Evolutionary conservation across 2,329 filamentous ascomycete genomes (phyloP).

Genomic region (Fusarium algeriense): DNA sequence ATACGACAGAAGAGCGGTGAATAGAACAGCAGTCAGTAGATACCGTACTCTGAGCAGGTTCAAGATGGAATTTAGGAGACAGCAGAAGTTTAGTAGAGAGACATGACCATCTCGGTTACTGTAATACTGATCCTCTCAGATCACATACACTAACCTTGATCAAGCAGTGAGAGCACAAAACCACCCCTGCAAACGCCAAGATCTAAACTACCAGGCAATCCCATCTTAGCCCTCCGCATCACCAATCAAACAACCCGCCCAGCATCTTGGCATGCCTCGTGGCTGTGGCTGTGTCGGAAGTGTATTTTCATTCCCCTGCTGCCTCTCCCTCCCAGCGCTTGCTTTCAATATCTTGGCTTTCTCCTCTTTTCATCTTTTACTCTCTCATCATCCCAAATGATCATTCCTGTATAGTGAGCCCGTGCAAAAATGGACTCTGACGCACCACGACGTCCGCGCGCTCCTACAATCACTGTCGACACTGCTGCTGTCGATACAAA

Average conservation of each 20-base stretch:
- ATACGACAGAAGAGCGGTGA: too few relatives aligned
- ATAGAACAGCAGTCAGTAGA: too few relatives aligned
- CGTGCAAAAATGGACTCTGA: slow-evolving; percentile 29
- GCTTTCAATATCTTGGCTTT: slow-evolving; percentile 26
- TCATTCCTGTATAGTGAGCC: background rate
- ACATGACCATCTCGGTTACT: too few relatives aligned
- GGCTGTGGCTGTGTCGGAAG: slow-evolving; percentile 35
- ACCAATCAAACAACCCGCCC: slow-evolving; percentile 16
- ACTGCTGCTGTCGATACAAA: slow-evolving; percentile 37
- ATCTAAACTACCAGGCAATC: slow-evolving; percentile 2
- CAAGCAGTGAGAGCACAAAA: background rate
- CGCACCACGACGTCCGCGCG: slow-evolving; percentile 25
- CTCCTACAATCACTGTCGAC: slow-evolving; percentile 40
- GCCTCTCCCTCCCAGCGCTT: background rate
- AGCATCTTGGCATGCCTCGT: slow-evolving; percentile 24
- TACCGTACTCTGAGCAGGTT: too few relatives aligned
- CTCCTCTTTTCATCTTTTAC: background rate
- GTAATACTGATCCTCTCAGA: too few relatives aligned
- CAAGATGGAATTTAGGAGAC: too few relatives aligned
- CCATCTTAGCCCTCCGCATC: background rate
- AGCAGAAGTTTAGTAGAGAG: too few relatives aligned
- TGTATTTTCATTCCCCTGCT: slow-evolving; percentile 23
- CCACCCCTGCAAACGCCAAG: slow-evolving; percentile 4
- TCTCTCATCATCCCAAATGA: background rate
- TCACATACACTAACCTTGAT: background rate